Conservation (phyloP, 768 basidiomycete species). For the Chalciporus sphaerocephalus region DNA sequence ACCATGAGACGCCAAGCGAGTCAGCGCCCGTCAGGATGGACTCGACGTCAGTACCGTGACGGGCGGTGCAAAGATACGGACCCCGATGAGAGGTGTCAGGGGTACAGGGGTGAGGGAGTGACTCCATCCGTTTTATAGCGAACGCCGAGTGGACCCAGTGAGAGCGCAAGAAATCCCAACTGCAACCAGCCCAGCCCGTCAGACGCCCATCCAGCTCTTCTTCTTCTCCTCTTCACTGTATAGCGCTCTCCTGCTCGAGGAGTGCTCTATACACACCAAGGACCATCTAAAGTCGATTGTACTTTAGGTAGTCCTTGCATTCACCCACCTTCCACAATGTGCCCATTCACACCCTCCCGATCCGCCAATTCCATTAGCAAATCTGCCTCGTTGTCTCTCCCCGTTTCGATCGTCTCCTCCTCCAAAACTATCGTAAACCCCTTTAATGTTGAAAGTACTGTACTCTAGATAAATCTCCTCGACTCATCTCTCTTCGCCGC, state of each 20-base stretch:
- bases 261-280: constrained; percentile 25
- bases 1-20: constrained; percentile 7
- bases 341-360: constrained; percentile 23
- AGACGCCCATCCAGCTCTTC: constrained; percentile 3
- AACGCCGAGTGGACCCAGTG: constrained; percentile 20
- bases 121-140: constrained; percentile 33
- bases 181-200: background rate
- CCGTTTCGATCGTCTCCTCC: constrained; percentile 12
- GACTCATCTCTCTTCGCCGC: constrained; percentile 10
- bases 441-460: constrained; percentile 33
- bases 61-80: constrained; percentile 13
- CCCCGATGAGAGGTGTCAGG: constrained; percentile 26
- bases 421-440: constrained; percentile 15
- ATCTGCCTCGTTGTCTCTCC: constrained; percentile 11
- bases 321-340: constrained; percentile 39
- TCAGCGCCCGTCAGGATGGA: constrained; percentile 1
- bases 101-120: constrained; percentile 24
- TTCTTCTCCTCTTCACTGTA: constrained; percentile 3
- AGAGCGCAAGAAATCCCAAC: constrained; percentile 21
- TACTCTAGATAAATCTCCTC: constrained; percentile 34
- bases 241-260: constrained; percentile 22
- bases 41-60: constrained; percentile 7
- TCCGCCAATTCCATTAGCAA: constrained; percentile 21
- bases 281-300: constrained; percentile 43
- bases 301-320: constrained; percentile 32